Conservation (phyloP, 75 land plant species). For the Larix kaempferi region DNA sequence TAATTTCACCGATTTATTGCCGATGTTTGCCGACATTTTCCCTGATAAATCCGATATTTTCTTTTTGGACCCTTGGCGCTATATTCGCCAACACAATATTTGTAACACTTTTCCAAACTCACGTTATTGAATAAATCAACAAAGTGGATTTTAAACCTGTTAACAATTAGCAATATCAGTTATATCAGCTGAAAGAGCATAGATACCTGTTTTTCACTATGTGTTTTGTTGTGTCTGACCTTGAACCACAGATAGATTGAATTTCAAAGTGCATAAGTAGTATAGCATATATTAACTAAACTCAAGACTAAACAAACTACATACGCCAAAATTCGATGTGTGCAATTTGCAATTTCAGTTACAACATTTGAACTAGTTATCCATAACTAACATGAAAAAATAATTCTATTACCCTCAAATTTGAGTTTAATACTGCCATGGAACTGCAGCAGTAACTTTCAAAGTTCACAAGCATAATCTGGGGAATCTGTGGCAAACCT, state of each 20-base stretch:
- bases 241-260: background rate
- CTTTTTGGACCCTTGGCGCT: no score
- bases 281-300: background rate
- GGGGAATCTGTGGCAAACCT: slow-evolving; percentile 34
- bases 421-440: background rate
- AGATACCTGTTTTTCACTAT: background rate
- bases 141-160: background rate
- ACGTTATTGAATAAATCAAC: no score
- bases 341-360: background rate
- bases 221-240: background rate
- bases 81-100: no score
- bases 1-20: no score
- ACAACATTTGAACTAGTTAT: background rate
- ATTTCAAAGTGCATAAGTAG: background rate
- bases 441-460: background rate
- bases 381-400: background rate
- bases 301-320: background rate
- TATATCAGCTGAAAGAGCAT: background rate
- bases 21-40: no score
- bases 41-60: no score
- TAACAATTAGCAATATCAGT: background rate
- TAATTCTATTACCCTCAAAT: background rate
- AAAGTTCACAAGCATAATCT: background rate
- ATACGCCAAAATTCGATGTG: background rate
- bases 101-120: no score